Evolutionary conservation across 2,329 filamentous ascomycete species (phyloP).

Genomic region (Sarocladium brachiariae): DNA sequence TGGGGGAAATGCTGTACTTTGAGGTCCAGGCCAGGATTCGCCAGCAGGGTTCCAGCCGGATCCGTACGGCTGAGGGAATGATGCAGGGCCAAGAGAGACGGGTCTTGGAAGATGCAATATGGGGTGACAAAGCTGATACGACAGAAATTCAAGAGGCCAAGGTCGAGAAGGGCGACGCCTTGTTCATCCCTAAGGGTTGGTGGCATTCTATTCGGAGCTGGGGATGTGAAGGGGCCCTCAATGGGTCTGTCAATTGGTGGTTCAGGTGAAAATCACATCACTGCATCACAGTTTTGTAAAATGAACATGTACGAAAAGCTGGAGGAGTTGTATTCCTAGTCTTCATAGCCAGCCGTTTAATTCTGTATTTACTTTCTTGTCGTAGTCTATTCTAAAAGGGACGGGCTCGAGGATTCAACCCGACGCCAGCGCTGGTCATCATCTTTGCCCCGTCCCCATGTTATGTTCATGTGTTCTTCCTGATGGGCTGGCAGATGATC

Average conservation of each 20-base stretch:
- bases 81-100: constrained; percentile 72
- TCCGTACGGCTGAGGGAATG: constrained; percentile 75
- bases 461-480: constrained; percentile 15
- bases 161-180: constrained; percentile 45
- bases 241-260: constrained; percentile 40
- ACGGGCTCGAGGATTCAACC: too few species aligned
- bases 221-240: constrained; percentile 26
- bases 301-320: not conserved
- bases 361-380: too few species aligned
- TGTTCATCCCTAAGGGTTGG: constrained; percentile 38
- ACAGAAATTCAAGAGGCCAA: constrained; percentile 42
- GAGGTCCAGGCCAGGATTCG: constrained; percentile 36
- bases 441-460: too few species aligned
- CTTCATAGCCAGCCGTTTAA: too few species aligned
- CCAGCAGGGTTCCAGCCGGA: constrained; percentile 32
- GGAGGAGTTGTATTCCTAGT: not conserved
- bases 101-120: constrained; percentile 62
- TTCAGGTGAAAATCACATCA: constrained; percentile 22
- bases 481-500: constrained; percentile 38
- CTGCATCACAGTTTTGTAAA: not conserved
- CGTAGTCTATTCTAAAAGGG: too few species aligned
- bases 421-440: too few species aligned
- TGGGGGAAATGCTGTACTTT: constrained; percentile 59
- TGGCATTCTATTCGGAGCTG: constrained; percentile 39
- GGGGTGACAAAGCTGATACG: constrained; percentile 38